Base-by-base conservation (phyloP, 2,329 filamentous ascomycete species). In the Microcyclosporella mali region DNA sequence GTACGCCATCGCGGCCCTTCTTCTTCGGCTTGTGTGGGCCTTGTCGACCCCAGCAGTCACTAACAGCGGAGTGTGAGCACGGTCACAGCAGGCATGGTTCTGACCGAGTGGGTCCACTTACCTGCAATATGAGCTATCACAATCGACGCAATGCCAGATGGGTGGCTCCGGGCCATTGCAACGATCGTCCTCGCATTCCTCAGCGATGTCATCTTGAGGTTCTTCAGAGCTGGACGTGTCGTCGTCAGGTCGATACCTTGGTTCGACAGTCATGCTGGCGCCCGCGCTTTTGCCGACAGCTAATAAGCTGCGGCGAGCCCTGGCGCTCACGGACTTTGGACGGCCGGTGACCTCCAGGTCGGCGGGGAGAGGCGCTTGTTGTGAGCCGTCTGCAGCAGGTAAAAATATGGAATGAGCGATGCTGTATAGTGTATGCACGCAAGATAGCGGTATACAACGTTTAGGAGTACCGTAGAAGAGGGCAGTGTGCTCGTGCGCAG, bases 41-140 rank as follows among this genome's bases (percentile, higher is more conserved):
- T 53, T 61, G 58, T 11, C 50, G 49, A 15, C 47, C 51, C 58
- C 58, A 61, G 43, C 58, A 61, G 17, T 59, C 55, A 39, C 57
- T 58, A 42, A 16, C 16, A 19, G 15, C 6, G n/a, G 14, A 14
- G 17, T 45, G 17, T 40, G 14, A 49, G 46, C 21, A 28, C 11
- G 12, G 9, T 15, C 16, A 4, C 30, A 14, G 27, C 18, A n/a
- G 2, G 12, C 10, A 33, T 29, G 32, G 12, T 14, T 25, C 18
- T 42, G 3, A 16, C 18, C 4, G n/a, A 35, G 10, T 16, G 15
- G 11, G 27, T 30, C 30, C 11, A 46, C 55, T 18, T 46, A 59
- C 56, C 53, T 58, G 53, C 58, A 61, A 45, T 60, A 61, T 15
- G 56, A 59, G 39, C 53, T 60, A 49, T 60, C 57, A 46, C 58